Base-by-base conservation (phyloP, 148 eudicot species). In the Dysphania ambrosioides region DNA sequence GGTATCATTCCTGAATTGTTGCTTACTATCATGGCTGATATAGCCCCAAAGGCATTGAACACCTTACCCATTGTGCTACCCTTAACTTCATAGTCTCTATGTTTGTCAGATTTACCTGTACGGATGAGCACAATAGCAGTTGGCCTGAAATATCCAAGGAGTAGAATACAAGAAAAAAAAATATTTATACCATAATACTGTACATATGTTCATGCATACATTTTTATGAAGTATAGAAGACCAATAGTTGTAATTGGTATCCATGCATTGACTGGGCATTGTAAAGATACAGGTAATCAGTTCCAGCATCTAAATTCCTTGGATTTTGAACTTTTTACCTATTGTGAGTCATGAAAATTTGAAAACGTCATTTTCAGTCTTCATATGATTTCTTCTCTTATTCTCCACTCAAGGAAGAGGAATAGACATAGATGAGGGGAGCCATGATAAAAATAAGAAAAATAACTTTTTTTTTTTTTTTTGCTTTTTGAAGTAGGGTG, bases 1-100 rank as follows among this genome's bases (percentile, higher is more conserved):
- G 74, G 83, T 71, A 85, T 71, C 83, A 89, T 87, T 64, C 89
- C 93, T 23, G 85, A 72, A 16, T 79, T 79, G 77, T 89, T 89
- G 87, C 86, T 80, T 29, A 86, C 86, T 8, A 89, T 79, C 49
- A 89, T 87, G 75, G 86, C 87, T 21, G 93, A 75, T 63, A 87
- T 44, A 8, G 93, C 93, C 32, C 87, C 83, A 42, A 89, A 83
- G 63, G 81, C 83, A 51, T 75, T 81, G 61, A 79, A 79, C 60
- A 89, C 79, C 82, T 81, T 84, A 51, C 57, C 81, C 35, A 70
- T 44, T 49, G 62, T 77, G 84, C 76, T 85, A 61, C 90, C 93
- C 40, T 11, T 66, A 38, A 87, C 75, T 73, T 79, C 78, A 68
- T 87, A 89, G 73, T 86, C 78, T 79, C 71, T 82, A 29, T 83